Percentiles rank a stretch among this genome's conserved stretches.
Conservation (phyloP, 805 yeast species). For the Metschnikowia gelsemii region DNA sequence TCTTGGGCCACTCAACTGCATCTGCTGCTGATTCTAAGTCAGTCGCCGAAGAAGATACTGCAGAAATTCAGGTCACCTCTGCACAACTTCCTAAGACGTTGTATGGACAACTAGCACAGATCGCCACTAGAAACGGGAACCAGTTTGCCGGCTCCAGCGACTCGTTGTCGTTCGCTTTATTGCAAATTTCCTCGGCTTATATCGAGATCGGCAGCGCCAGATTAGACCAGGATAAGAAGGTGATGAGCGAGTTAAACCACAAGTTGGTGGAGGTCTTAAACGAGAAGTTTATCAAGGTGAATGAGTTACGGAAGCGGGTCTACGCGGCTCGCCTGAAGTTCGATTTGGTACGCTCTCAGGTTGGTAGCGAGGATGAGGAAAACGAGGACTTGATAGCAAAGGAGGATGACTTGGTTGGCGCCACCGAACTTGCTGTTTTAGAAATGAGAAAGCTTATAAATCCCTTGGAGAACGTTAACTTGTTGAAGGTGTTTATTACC, state of each 20-base stretch:
- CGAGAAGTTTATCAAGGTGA: conserved; percentile 59
- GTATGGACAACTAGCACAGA: conserved; percentile 64
- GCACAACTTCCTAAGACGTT: conserved; percentile 63
- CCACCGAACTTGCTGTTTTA: conserved; percentile 75
- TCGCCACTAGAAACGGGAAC: conserved; percentile 50
- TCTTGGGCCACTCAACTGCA: conserved; percentile 33
- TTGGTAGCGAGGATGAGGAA: conserved; percentile 44
- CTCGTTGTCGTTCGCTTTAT: conserved; percentile 54
- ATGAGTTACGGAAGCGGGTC: conserved; percentile 62
- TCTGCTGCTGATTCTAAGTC: not conserved
- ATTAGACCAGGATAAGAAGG: conserved; percentile 64
- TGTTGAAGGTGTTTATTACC: conserved; percentile 63
- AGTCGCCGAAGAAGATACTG: conserved; percentile 19
- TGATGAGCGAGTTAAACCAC: conserved; percentile 57
- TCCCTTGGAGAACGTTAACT: conserved; percentile 61
- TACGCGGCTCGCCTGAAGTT: conserved; percentile 68
- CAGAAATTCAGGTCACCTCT: conserved; percentile 32
- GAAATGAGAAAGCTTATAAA: conserved; percentile 71
- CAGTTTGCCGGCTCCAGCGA: conserved; percentile 45
- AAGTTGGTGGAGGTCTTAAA: conserved; percentile 53
- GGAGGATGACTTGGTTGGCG: conserved; percentile 79
- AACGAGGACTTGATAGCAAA: conserved; percentile 51
- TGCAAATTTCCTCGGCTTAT: conserved; percentile 55
- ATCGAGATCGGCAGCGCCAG: conserved; percentile 65
- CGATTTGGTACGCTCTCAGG: conserved; percentile 65